Conservation (phyloP, 495 filamentous ascomycete species). For the Neohortaea acidophila region DNA sequence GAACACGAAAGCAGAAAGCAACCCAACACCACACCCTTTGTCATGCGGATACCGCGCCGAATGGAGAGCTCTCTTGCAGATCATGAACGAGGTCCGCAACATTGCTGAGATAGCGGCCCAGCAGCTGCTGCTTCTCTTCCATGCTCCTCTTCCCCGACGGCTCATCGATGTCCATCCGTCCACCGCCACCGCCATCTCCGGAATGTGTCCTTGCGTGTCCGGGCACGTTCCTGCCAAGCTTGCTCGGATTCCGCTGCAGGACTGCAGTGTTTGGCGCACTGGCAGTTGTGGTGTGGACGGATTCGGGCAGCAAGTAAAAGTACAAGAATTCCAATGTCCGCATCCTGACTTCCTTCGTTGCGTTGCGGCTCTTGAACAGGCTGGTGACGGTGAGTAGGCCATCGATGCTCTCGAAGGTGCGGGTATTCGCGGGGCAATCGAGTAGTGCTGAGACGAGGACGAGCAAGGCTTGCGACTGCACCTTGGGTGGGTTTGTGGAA, state of each 20-base stretch:
- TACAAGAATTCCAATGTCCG: slow-evolving; percentile 91
- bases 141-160: slow-evolving; percentile 47
- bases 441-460: slow-evolving; percentile 80
- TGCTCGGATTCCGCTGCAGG: slow-evolving; percentile 57
- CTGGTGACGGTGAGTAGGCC: slow-evolving; percentile 86
- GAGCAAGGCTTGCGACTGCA: slow-evolving; percentile 78
- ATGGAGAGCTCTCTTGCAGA: slow-evolving; percentile 62
- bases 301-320: slow-evolving; percentile 95
- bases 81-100: slow-evolving; percentile 88
- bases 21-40: background rate
- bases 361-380: slow-evolving; percentile 73
- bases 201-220: slow-evolving; percentile 23
- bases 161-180: slow-evolving; percentile 23
- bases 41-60: slow-evolving; percentile 27
- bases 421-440: slow-evolving; percentile 67
- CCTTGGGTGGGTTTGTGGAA: slow-evolving; percentile 74
- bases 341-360: slow-evolving; percentile 74
- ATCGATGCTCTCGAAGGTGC: slow-evolving; percentile 84
- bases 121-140: slow-evolving; percentile 71
- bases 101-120: slow-evolving; percentile 70
- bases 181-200: slow-evolving; percentile 21
- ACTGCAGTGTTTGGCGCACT: slow-evolving; percentile 24
- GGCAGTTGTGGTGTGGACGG: slow-evolving; percentile 34
- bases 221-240: slow-evolving; percentile 40
- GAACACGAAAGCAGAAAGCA: background rate